Base-by-base conservation (phyloP, 345 rosid genomes). In the Salix viminalis region DNA sequence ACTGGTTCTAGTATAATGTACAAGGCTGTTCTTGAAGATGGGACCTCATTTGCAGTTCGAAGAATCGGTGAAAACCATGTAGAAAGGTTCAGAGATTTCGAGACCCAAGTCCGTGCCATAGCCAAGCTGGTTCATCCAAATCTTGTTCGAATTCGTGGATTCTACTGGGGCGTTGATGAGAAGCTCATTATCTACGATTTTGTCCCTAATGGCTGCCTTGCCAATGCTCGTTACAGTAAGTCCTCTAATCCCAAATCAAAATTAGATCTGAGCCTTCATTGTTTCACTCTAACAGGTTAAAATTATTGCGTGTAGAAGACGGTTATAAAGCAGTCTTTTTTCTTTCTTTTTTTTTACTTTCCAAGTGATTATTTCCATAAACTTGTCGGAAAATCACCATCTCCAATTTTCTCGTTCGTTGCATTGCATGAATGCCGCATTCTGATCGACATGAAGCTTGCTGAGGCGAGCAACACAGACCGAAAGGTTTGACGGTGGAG, bases 1-100 rank as follows among this genome's bases (percentile, higher is more conserved):
- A 89, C 96, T 24, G 99, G 99, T 36, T 93, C 96, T 28, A 91
- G 98, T 75, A 96, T 93, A 70, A 84, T 89, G 94, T 96, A 93
- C 85, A 96, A 93, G 84, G 96, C 95, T 19, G 96, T 96, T 67
- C 92, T 96, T 1, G 94, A 96, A 78, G 94, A 96, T 71, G 94
- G 98, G 24, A 86, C 94, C 2, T 73, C 91, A 41, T 86, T 93
- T 2, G 99, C 98, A 7, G 96, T 96, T 69, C 89, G 99, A n/a
- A 86, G 97, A 79, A 93, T 96, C 0, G 94, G 97, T 6, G 97
- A 93, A 76, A 87, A 81, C 64, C 86, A 91, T 66, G 85, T 89
- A 50, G 94, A 89, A 73, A 87, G 97, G 85, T 92, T 93, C 87
- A 91, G 85, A 81, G 92, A 93, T 75, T 96, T 92, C 71, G 97